Evolutionary conservation across 305 asterid genomes (phyloP), one percentile per base, ranked within the genome.

Genomic region (Stenogyne calaminthoides): DNA sequence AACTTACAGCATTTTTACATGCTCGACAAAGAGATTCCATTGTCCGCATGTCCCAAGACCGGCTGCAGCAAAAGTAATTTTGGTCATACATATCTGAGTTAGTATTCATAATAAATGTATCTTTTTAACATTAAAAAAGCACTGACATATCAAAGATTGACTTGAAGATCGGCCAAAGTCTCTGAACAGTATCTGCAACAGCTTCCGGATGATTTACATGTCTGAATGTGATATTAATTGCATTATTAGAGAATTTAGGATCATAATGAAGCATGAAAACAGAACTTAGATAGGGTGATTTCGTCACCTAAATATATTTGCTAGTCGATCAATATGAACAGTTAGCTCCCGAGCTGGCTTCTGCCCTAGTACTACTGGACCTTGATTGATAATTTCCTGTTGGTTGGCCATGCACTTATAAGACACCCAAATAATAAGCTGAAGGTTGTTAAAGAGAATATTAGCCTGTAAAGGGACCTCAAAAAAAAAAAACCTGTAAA

Each of bases 1-100:
- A 77, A 82, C 99, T 88, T 80, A 92, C 99, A 78, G 99, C 97
- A 87, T 92, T 81, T 88, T 92, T 95, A 88, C 99, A 95, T 59
- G 99, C 99, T 73, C 98, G 96, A 78, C 99, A 95, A 64, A 95
- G 93, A 75, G 99, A 92, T 79, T 95, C 99, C 99, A 95, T 95
- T 16, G 98, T 90, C 74, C 98, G 90, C 91, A 88, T 84, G 82
- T 92, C 98, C 99, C 99, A 95, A 51, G 98, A 89, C 79, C 96
- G 99, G 70, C 99, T 95, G 89, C 84, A 84, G 40, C 69, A 83
- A 59, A 80, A 79, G 65, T 59, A 80, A 69, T 70, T 71, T 37
- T 63, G 77, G 76, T 67, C 76, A 79, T 66, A 49, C 49, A 29
- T 56, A 77, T 62, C 40, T 57, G 19, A 18, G 55, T 36, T 75